Evolutionary conservation across 805 yeast genomes (phyloP).

Genomic region (Tetrapisispora pingtungensis): DNA sequence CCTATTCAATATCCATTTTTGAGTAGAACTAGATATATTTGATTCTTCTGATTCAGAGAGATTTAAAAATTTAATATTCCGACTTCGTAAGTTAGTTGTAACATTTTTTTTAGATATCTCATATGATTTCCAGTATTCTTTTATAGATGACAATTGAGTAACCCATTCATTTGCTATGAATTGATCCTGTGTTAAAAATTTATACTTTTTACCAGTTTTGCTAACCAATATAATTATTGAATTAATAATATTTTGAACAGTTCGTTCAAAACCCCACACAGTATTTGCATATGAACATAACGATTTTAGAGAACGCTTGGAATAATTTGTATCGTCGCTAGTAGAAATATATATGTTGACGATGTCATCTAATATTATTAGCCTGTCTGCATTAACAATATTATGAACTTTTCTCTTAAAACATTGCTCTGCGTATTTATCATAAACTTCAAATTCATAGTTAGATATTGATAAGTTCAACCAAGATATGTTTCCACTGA

Average conservation of each 20-base stretch:
- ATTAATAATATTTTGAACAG: conserved; percentile 29
- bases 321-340: conserved; percentile 13
- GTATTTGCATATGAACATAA: conserved; percentile 8
- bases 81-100: conserved; percentile 30
- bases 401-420: conserved; percentile 50
- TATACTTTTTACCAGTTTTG: conserved; percentile 36
- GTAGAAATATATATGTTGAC: conserved; percentile 31
- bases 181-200: conserved; percentile 47
- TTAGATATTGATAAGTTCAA: conserved; percentile 30
- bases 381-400: conserved; percentile 46
- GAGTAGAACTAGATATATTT: conserved; percentile 34
- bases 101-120: conserved; percentile 33
- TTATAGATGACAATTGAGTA: conserved; percentile 34
- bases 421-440: conserved; percentile 52
- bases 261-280: conserved; percentile 13
- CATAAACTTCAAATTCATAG: conserved; percentile 37
- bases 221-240: conserved; percentile 46
- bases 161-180: conserved; percentile 58
- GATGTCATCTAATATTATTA: conserved; percentile 50
- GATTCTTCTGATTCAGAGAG: conserved; percentile 51
- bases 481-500: conserved; percentile 53
- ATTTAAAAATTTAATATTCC: conserved; percentile 39
- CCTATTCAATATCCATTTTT: conserved; percentile 46
- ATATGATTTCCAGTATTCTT: conserved; percentile 50
- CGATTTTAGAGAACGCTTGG: not conserved